These are phyloP conservation scores for Globisporangium echinulatum DNA, from an alignment of 352 stramenopile species.

Conservation along the genomic window DNA sequence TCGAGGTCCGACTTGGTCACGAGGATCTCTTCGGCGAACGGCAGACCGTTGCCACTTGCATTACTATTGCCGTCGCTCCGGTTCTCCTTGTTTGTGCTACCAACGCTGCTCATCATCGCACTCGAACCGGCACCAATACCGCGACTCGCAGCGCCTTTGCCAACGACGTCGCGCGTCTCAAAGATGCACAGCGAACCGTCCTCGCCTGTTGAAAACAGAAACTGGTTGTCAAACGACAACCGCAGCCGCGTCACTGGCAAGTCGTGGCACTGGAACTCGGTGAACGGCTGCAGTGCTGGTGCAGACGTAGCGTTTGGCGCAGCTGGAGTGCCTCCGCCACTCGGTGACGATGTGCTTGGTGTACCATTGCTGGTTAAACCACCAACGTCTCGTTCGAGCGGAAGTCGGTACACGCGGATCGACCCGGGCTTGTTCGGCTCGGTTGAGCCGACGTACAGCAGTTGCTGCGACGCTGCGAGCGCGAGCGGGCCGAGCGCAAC, in stretches of 20 bases:
- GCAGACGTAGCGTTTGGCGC: slow-evolving; percentile 5
- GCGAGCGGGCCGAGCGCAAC: slow-evolving; percentile 68
- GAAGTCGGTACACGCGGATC: slow-evolving; percentile 67
- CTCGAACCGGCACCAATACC: slow-evolving; percentile 18
- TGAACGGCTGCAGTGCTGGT: slow-evolving; percentile 21
- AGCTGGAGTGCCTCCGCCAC: slow-evolving; percentile 14
- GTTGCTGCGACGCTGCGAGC: slow-evolving; percentile 79
- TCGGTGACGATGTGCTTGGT: slow-evolving; percentile 6
- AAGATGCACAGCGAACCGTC: slow-evolving; percentile 90
- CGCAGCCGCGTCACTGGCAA: slow-evolving; percentile 65
- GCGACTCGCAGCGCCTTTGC: slow-evolving; percentile 34
- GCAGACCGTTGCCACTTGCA: slow-evolving; percentile 47
- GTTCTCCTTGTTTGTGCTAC: slow-evolving; percentile 18
- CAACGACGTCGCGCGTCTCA: slow-evolving; percentile 64
- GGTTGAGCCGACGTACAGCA: slow-evolving; percentile 85
- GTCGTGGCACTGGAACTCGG: slow-evolving; percentile 79
- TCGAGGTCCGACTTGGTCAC: slow-evolving; percentile 92
- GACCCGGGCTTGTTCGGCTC: slow-evolving; percentile 65
- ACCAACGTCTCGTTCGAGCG: slow-evolving; percentile 48
- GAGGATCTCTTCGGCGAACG: slow-evolving; percentile 90
- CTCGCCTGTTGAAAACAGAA: slow-evolving; percentile 90
- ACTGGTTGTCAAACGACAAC: slow-evolving; percentile 87
- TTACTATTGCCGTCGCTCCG: slow-evolving; percentile 16
- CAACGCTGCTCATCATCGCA: slow-evolving; percentile 23
- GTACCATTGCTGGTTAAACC: neutral